Base-by-base conservation (phyloP, 176 grass and related monocot genomes). In the Musa acuminata region DNA sequence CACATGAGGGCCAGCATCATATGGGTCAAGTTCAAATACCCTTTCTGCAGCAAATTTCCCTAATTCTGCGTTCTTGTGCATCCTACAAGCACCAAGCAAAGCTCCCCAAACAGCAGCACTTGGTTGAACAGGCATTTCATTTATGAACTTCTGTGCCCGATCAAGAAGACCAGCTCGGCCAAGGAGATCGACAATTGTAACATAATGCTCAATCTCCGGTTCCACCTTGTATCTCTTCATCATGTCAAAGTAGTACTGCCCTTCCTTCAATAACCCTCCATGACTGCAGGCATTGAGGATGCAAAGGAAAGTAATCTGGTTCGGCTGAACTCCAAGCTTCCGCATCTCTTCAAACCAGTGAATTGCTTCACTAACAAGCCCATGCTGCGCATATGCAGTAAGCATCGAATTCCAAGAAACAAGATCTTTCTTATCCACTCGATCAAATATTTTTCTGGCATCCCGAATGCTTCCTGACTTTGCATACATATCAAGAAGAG, bases 361-460 rank as follows among this genome's bases (percentile, higher is more conserved):
- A 24, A 92, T 64, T 21, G 86, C 84, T 84, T 92, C 86, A 26
- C 79, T 86, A 0, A 58, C 76, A 63, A 78, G 76, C 0, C 90
- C 90, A n/a, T 92, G 85, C 13, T 86, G 86, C 48, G 84, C 90
- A 53, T 81, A 82, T 3, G 75, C 84, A 14, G 84, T 92, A 55
- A 92, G 84, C 90, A 92, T 89, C 0, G 86, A 82, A 72, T 92
- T 92, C 90, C 90, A 92, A 19, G 86, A 86, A 80, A 92, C 84
- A 27, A 82, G 3, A 75, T 92, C 90, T 78, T 72, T 86, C 11
- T 72, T 52, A 9, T 80, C 86, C 76, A 92, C 23, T 29, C 76
- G 86, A 27, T 92, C 81, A 82, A 92, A 92, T 53, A 89, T 79
- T 67, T 92, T 92, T 22, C 63, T 88, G 0, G 86, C 82, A 3